Evolutionary conservation across 1,284 basidiomycete species (phyloP).

Genomic region (Hypsizygus ulmarius): DNA sequence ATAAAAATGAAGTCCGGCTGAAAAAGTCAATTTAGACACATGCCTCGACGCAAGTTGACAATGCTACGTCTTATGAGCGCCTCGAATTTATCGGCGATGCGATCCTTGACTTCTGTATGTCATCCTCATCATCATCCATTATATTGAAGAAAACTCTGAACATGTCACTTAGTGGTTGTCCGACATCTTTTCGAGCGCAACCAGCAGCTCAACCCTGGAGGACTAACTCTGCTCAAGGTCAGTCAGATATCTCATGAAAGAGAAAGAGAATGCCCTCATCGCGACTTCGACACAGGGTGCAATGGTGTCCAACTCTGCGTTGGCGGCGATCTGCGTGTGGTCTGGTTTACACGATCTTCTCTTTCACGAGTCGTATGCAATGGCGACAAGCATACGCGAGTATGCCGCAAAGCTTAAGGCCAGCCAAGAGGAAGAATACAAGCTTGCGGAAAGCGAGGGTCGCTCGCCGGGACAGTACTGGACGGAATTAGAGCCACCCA

Average conservation of each 20-base stretch:
- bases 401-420: constrained; percentile 53
- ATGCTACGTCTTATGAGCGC: constrained; percentile 62
- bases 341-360: constrained; percentile 63
- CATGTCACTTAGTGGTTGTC: constrained; percentile 57
- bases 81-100: constrained; percentile 83
- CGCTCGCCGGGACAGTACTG: constrained; percentile 68
- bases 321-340: constrained; percentile 71
- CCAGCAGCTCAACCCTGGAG: constrained; percentile 63
- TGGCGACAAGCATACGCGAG: constrained; percentile 47
- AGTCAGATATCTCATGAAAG: constrained; percentile 13
- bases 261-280: constrained; percentile 8
- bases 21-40: constrained; percentile 50
- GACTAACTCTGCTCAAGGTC: constrained; percentile 73
- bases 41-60: constrained; percentile 52
- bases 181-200: constrained; percentile 65
- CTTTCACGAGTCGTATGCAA: constrained; percentile 50
- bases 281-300: constrained; percentile 49
- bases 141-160: constrained; percentile 6
- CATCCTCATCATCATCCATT: constrained; percentile 1
- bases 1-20: constrained; percentile 5
- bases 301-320: constrained; percentile 76
- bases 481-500: constrained; percentile 71
- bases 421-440: constrained; percentile 49
- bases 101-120: constrained; percentile 74
- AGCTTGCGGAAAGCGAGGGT: constrained; percentile 44